Percentiles rank a stretch among this genome's conserved stretches.
Conservation (phyloP, 106 monocot genomes). For the Acorus calamus region DNA sequence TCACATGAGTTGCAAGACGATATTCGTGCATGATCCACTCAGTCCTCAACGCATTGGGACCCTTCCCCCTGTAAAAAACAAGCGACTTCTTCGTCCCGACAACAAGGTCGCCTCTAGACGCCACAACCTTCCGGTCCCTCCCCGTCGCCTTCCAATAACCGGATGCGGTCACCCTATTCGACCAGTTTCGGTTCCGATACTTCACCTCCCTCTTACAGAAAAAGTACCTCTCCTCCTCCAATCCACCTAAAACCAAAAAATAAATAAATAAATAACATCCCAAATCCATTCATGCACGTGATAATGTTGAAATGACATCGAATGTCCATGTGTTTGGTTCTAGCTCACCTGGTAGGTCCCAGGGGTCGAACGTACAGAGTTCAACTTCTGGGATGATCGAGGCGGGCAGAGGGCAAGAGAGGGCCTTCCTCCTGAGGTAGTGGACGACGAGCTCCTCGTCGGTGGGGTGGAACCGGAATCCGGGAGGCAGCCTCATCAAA, state of each 20-base stretch:
- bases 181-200: slow-evolving; percentile 41
- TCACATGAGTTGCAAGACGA: slow-evolving; percentile 22
- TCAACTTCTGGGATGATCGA: slow-evolving; percentile 62
- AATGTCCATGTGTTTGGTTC: too few species aligned
- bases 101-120: slow-evolving; percentile 16
- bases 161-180: slow-evolving; percentile 42
- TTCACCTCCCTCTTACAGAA: slow-evolving; percentile 50
- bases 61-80: slow-evolving; percentile 68
- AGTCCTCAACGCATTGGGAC: slow-evolving; percentile 35
- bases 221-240: slow-evolving; percentile 61
- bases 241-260: slow-evolving; percentile 19
- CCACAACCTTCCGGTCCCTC: slow-evolving; percentile 38
- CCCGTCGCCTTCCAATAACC: slow-evolving; percentile 93
- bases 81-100: slow-evolving; percentile 80
- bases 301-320: too few species aligned
- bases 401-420: slow-evolving; percentile 56
- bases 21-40: slow-evolving; percentile 97
- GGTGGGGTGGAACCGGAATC: slow-evolving; percentile 80
- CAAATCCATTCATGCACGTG: not conserved
- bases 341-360: slow-evolving; percentile 59
- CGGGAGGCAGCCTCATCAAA: slow-evolving; percentile 40
- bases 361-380: slow-evolving; percentile 47
- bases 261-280: not conserved
- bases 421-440: slow-evolving; percentile 64
- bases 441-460: slow-evolving; percentile 78